These are phyloP conservation scores for Auricularia auricula-judae DNA, from an alignment of 768 basidiomycete species.

Conservation along the genomic window DNA sequence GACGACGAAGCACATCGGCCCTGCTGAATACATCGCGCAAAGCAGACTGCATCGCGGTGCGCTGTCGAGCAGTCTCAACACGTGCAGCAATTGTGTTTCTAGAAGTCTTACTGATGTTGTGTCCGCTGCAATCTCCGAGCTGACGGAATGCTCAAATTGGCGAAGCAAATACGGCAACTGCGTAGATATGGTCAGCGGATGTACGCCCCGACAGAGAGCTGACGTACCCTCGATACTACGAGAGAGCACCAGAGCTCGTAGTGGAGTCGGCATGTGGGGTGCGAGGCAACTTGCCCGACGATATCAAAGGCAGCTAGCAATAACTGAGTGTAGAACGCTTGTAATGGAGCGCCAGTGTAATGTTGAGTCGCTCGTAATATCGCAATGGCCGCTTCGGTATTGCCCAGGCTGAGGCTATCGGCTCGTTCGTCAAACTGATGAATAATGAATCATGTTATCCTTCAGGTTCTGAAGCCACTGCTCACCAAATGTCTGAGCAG, in stretches of 20 bases:
- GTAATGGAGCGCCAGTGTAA: conserved; percentile 53
- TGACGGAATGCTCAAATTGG: conserved; percentile 44
- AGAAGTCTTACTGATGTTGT: conserved; percentile 44
- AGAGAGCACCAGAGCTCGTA: background rate
- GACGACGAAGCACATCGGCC: conserved; percentile 38
- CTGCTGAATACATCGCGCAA: conserved; percentile 37
- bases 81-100: background rate
- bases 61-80: conserved; percentile 17
- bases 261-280: background rate
- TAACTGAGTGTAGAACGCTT: conserved; percentile 57
- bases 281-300: conserved; percentile 31
- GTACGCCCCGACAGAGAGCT: background rate
- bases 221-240: background rate
- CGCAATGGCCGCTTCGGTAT: conserved; percentile 36
- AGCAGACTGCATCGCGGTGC: conserved; percentile 37
- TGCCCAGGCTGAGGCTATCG: conserved; percentile 53
- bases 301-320: conserved; percentile 53
- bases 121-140: conserved; percentile 37
- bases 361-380: conserved; percentile 45
- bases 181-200: background rate
- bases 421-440: conserved; percentile 47
- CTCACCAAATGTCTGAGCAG: conserved; percentile 51
- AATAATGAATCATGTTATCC: background rate
- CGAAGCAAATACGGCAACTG: conserved; percentile 54
- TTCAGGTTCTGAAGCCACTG: conserved; percentile 2